Evolutionary conservation across 768 basidiomycete genomes (phyloP).

Genomic region (Lanmaoa rubissima): DNA sequence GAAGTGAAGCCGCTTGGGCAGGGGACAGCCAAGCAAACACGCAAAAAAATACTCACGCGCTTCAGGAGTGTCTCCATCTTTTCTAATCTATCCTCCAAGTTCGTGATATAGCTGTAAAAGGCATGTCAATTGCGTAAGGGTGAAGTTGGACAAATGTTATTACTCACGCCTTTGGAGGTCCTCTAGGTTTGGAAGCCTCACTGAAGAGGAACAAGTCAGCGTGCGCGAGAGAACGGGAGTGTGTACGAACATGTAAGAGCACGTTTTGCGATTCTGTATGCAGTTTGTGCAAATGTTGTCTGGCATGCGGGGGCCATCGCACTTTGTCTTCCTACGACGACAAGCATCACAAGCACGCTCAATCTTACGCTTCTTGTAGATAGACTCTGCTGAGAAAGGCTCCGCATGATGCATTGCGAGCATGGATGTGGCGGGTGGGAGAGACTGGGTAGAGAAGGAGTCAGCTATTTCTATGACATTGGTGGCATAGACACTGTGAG

Average conservation of each 20-base stretch:
- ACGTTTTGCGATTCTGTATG: constrained; percentile 45
- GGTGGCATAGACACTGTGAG: constrained; percentile 12
- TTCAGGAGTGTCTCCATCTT: constrained; percentile 52
- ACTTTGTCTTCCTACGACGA: constrained; percentile 56
- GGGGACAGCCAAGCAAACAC: background rate
- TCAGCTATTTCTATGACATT: constrained; percentile 32
- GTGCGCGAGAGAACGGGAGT: background rate
- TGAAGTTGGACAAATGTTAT: background rate
- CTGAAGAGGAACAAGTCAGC: constrained; percentile 30
- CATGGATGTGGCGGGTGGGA: constrained; percentile 5
- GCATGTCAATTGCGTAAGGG: background rate
- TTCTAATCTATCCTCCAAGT: constrained; percentile 58
- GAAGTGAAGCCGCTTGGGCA: too few relatives aligned
- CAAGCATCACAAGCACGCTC: constrained; percentile 62
- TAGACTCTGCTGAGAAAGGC: constrained; percentile 11
- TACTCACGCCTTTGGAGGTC: constrained; percentile 66
- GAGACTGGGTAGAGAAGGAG: constrained; percentile 1
- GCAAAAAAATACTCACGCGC: constrained; percentile 38
- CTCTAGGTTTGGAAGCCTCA: constrained; percentile 63
- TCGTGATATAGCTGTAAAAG: constrained; percentile 49
- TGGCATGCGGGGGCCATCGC: constrained; percentile 54
- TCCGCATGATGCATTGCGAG: constrained; percentile 8
- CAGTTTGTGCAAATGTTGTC: constrained; percentile 60
- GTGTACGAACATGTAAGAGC: constrained; percentile 56
- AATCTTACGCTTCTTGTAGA: constrained; percentile 43